Percentiles rank a stretch among this genome's conserved stretches.
These are phyloP conservation scores for Hericium erinaceus DNA, from an alignment of 768 basidiomycete genomes.

Conservation along the genomic window DNA sequence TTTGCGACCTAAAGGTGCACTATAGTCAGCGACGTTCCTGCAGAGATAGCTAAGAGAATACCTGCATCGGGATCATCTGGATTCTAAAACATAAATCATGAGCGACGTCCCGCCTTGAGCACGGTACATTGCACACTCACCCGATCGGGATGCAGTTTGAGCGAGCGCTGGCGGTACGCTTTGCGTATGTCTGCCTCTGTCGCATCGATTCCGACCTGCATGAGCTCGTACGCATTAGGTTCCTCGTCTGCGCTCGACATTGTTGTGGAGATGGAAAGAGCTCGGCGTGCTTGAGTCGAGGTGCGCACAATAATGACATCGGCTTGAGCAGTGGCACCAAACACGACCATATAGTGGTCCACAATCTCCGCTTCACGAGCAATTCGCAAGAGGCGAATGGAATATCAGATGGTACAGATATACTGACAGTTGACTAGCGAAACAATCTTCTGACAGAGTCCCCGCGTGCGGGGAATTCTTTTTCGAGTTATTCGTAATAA, in stretches of 20 bases:
- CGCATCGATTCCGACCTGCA: constrained; percentile 50
- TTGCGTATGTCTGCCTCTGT: constrained; percentile 73
- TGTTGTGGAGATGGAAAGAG: too few species aligned
- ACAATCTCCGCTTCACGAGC: too few species aligned
- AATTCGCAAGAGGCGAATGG: too few species aligned
- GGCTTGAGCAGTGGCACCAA: too few species aligned
- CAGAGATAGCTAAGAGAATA: constrained; percentile 16
- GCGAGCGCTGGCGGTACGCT: constrained; percentile 69
- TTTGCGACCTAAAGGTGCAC: constrained; percentile 31
- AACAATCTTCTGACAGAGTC: too few species aligned
- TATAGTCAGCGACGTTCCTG: constrained; percentile 26
- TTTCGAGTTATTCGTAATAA: too few species aligned
- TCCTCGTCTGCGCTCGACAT: constrained; percentile 30
- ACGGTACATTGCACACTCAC: constrained; percentile 31
- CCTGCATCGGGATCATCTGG: constrained; percentile 75
- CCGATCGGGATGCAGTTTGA: constrained; percentile 84
- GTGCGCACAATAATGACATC: too few species aligned
- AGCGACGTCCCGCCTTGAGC: neutral
- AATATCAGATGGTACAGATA: too few species aligned
- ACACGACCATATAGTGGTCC: too few species aligned
- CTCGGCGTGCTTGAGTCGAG: too few species aligned
- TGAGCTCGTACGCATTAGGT: constrained; percentile 63
- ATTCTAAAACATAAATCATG: constrained; percentile 37
- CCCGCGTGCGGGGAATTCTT: too few species aligned
- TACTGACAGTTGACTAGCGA: too few species aligned